Percentiles rank a stretch among this genome's conserved stretches.
These are phyloP conservation scores for Eimeria praecox DNA, from an alignment of 169 alveolate genomes.

Conservation along the genomic window DNA sequence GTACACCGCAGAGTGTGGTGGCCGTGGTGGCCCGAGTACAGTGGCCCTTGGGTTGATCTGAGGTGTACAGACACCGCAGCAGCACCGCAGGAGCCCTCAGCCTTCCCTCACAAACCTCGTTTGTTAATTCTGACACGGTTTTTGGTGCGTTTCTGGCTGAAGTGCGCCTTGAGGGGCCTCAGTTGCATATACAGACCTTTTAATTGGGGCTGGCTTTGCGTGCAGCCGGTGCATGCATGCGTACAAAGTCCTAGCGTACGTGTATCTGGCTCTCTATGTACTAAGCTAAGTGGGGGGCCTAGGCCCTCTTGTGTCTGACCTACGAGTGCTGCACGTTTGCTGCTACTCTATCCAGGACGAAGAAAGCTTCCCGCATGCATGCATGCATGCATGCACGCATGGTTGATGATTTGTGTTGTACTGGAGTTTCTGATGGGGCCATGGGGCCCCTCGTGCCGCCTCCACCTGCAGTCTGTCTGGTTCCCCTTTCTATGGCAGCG, in stretches of 20 bases:
- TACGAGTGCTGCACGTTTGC: not conserved
- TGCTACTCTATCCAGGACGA: not conserved
- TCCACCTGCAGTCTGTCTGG: not conserved
- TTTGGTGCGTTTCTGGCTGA: not conserved
- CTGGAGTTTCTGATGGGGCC: not conserved
- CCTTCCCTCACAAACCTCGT: not conserved
- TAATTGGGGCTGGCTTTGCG: not conserved
- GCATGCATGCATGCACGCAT: not conserved
- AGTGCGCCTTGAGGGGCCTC: not conserved
- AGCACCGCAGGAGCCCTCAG: not conserved
- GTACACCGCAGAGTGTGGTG: slow-evolving; percentile 10
- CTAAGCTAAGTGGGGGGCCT: not conserved
- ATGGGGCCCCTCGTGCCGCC: not conserved
- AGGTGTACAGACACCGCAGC: not conserved
- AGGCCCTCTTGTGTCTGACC: not conserved
- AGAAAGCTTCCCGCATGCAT: not conserved
- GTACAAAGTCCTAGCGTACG: not conserved
- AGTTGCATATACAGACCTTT: not conserved
- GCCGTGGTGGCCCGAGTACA: not conserved
- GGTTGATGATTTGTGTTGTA: not conserved
- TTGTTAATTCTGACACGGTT: slow-evolving; percentile 2
- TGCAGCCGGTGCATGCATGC: not conserved
- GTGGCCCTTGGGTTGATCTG: not conserved
- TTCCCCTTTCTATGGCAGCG: not conserved
- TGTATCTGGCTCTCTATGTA: not conserved